Evolutionary conservation across 352 stramenopile species (phyloP).

Genomic region (Phytophthora sp.): DNA sequence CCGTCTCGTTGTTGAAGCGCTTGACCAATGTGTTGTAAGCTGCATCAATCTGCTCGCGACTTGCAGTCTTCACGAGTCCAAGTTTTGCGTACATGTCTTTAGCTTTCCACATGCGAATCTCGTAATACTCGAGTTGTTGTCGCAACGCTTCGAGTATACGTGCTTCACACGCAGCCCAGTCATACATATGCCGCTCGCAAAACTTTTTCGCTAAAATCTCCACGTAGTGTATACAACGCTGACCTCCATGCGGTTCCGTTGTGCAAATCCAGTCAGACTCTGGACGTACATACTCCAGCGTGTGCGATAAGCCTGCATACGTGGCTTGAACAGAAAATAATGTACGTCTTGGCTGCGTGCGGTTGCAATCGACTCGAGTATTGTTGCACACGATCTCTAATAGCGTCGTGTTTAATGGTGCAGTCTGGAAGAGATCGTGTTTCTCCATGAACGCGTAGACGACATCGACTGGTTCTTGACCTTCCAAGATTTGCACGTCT

Average conservation of each 20-base stretch:
- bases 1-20: constrained; percentile 87
- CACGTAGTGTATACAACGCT: constrained; percentile 79
- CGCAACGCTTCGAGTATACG: constrained; percentile 71
- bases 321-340: constrained; percentile 84
- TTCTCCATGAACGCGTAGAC: constrained; percentile 90
- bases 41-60: constrained; percentile 74
- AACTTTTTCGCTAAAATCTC: constrained; percentile 68
- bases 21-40: constrained; percentile 85
- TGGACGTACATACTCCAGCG: constrained; percentile 77
- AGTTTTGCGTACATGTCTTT: constrained; percentile 87
- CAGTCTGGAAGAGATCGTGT: constrained; percentile 85
- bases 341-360: constrained; percentile 61
- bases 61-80: constrained; percentile 72
- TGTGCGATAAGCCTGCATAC: constrained; percentile 70
- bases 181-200: constrained; percentile 76
- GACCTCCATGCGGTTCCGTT: constrained; percentile 46
- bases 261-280: constrained; percentile 82
- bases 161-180: constrained; percentile 59
- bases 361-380: constrained; percentile 65
- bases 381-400: constrained; percentile 75
- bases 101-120: constrained; percentile 76
- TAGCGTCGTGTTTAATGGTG: constrained; percentile 76
- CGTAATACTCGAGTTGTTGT: constrained; percentile 68
- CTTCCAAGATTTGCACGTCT: constrained; percentile 76
- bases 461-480: constrained; percentile 79